Evolutionary conservation across 768 basidiomycete species (phyloP), one percentile per base, ranked within the genome.

Genomic region (Amanita muscaria): DNA sequence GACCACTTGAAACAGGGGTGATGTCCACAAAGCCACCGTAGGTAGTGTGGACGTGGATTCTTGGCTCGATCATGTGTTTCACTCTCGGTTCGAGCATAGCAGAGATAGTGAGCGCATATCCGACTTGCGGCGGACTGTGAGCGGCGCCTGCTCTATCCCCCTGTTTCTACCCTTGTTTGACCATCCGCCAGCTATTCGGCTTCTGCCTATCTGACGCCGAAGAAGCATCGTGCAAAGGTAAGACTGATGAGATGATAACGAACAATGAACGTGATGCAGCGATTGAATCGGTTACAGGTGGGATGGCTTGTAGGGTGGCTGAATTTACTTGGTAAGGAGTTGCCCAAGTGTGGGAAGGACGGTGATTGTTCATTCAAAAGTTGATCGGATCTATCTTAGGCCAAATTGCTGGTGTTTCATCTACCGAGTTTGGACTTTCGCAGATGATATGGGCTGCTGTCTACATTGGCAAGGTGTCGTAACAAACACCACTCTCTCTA

Each of bases 291-390:
- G 11, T 44, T 14, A n/a, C 24, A 79, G 76, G 70, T 85, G 27
- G 83, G 83, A 22, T 86, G 83, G 83, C 62, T 84, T 8, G 84
- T 87, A 14, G 85, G 85, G 39, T 88, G 85, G 85, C 70, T 90
- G 34, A 90, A 90, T 57, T 78, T 88, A 32, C 74, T 88, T 12
- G 85, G 81, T 74, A 49, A 15, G 64, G 56, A 15, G 27, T 29
- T 16, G 29, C 6, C 23, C 33, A 31, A 23, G 21, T 19, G 30
- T 31, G n/a, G 38, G 53, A 11, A 54, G 4, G n/a, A n/a, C n/a
- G n/a, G n/a, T n/a, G n/a, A n/a, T n/a, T n/a, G n/a, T n/a, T n/a
- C n/a, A n/a, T n/a, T n/a, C n/a, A n/a, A n/a, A n/a, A n/a, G n/a
- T n/a, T n/a, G n/a, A 24, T 31, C 14, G 30, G 41, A 6, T 34